Base-by-base conservation (phyloP, 768 basidiomycete genomes). In the Tephrocybe sp. region DNA sequence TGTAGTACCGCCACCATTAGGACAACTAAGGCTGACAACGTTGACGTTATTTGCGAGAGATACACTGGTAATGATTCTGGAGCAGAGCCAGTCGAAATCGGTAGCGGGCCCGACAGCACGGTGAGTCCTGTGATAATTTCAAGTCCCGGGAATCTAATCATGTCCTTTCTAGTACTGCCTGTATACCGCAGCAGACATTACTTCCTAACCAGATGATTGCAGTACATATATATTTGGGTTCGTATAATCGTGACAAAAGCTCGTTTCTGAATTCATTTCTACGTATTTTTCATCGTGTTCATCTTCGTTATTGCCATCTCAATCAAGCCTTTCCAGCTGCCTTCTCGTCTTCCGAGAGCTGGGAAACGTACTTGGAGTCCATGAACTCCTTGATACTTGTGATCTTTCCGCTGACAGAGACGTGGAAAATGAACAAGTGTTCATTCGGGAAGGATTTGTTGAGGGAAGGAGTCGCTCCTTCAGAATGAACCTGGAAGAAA, bases 61-160 rank as follows among this genome's bases (percentile, higher is more conserved):
- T 68, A 60, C 52, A 64, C 47, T 2, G 68, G 68, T 8, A 69
- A 70, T 50, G 54, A 58, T 50, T 48, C 44, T 42, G 69, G 69
- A 18, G 65, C 50, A 19, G 69, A 70, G 36, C 69, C 69, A 6
- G 26, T 52, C 41, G 60, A 63, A 44, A 52, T 37, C 37, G 66
- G 67, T 26, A 62, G 57, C 40, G 67, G 67, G 28, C 61, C 67
- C n/a, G 68, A 69, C 47, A 60, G 65, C 57, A 62, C 47, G 35
- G 68, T 69, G 49, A 37, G 61, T 52, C 7, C 9, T 16, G 30
- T 16, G 16, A 12, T 32, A 42, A 11, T 38, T 18, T 13, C 3
- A n/a, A 36, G 19, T 37, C 22, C 2, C 8, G 5, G 9, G 4
- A 22, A 12, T 21, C 19, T n/a, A 24, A 24, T 19, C 12, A 12